phyloP scores from a whole-genome alignment of 345 rosid species.

The Aquilaria yunnanensis region DNA sequence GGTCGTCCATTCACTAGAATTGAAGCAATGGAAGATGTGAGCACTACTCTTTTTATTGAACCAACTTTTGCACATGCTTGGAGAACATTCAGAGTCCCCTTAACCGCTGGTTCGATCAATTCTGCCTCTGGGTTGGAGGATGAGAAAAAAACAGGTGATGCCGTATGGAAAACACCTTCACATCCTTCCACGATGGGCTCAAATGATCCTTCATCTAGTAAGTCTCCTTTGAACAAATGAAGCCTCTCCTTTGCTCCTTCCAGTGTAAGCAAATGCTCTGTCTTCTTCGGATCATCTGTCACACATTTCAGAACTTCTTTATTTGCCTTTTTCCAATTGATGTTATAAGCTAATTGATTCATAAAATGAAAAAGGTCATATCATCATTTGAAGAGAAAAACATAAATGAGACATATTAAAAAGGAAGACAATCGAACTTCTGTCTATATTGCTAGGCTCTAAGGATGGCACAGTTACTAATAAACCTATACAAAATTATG shows the following conservation, averaged over 20 bases:
- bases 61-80: slow-evolving; percentile 23
- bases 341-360: too few species aligned
- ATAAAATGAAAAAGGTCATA: slow-evolving; percentile 12
- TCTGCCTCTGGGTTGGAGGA: slow-evolving; percentile 26
- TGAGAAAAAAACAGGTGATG: slow-evolving; percentile 35
- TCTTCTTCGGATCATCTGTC: slow-evolving; percentile 31
- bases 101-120: slow-evolving; percentile 23
- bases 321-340: too few species aligned
- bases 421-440: slow-evolving; percentile 8
- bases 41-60: slow-evolving; percentile 26
- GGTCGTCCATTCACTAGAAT: slow-evolving; percentile 14
- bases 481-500: too few species aligned
- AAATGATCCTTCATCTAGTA: slow-evolving; percentile 31
- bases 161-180: slow-evolving; percentile 54
- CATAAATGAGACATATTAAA: neutral
- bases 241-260: slow-evolving; percentile 33
- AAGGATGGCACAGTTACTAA: slow-evolving; percentile 11
- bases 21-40: slow-evolving; percentile 31
- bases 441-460: slow-evolving; percentile 1
- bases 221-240: slow-evolving; percentile 21
- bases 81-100: slow-evolving; percentile 30
- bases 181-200: slow-evolving; percentile 43
- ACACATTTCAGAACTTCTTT: neutral
- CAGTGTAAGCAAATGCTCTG: slow-evolving; percentile 22
- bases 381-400: neutral